Evolutionary conservation across 2,329 filamentous ascomycete genomes (phyloP), one percentile per base, ranked within the genome.

Genomic region (Bipolaris victoriae): DNA sequence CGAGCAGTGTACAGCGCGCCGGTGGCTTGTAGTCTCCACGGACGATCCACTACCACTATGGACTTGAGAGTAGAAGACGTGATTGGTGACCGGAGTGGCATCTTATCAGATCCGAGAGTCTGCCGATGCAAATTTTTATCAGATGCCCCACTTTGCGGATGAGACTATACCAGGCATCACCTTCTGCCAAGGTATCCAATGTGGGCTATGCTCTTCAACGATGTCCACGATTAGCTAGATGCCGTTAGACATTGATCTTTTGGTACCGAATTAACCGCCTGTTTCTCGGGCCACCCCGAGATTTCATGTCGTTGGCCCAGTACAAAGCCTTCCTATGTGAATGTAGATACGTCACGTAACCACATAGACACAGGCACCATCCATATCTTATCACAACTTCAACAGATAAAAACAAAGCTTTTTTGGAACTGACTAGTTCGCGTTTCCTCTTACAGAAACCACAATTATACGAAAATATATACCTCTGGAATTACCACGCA

Each of bases 41-140:
- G 47, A 35, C 20, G 46, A 44, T 56, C 59, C 54, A 53, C 57
- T 53, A 47, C 58, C 31, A 45, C 37, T 18, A 39, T 22, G 16
- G 31, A 54, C 24, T 10, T n/a, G 31, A 22, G 44, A 5, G n/a
- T 2, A 15, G 15, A 15, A 45, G 10, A 15, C 29, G 55, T 35
- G 31, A 57, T 57, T 57, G 55, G 55, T 20, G n/a, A n/a, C 29
- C 9, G 18, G 5, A 11, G 0, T 1, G 0, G 1, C 55, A 33
- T 49, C 55, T 57, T 57, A 54, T 57, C 55, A 57, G 55, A 57
- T 57, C 55, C 55, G 55, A 57, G 24, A 7, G 24, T 39, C 15
- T 13, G 35, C 55, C 55, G 55, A n/a, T 45, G 55, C 55, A 57
- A 57, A 57, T 49, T 57, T 57, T 57, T 57, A 57, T 57, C 55